A percentile compares a stretch with the other conserved stretches of the same genome.
These are phyloP conservation scores for Talaromyces sp. DNA, from an alignment of 2,329 filamentous ascomycete species.

Conservation along the genomic window DNA sequence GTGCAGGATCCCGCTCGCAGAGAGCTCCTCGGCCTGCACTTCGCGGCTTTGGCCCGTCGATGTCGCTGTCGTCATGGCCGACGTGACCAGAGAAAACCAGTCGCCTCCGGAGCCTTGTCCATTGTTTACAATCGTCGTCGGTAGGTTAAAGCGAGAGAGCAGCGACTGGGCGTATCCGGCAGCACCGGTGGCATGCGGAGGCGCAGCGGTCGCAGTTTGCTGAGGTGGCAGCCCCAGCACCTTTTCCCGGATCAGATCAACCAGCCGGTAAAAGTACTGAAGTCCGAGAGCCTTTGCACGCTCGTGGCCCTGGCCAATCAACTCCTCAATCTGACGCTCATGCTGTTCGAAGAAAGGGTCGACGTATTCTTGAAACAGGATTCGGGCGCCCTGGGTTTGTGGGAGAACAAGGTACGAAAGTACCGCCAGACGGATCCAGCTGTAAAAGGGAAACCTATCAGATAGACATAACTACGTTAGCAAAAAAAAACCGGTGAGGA, in stretches of 20 bases:
- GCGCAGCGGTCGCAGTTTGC: slow-evolving; percentile 45
- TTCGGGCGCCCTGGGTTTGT: slow-evolving; percentile 86
- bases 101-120: slow-evolving; percentile 47
- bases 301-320: slow-evolving; percentile 79
- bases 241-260: slow-evolving; percentile 69
- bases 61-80: slow-evolving; percentile 63
- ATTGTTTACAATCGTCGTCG: slow-evolving; percentile 54
- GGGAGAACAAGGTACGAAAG: slow-evolving; percentile 95
- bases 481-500: not conserved
- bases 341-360: slow-evolving; percentile 86
- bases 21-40: slow-evolving; percentile 47
- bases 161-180: slow-evolving; percentile 70
- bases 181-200: slow-evolving; percentile 27
- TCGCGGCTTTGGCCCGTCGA: slow-evolving; percentile 34
- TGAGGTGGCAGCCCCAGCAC: slow-evolving; percentile 71
- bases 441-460: slow-evolving; percentile 80
- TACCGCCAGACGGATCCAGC: slow-evolving; percentile 80
- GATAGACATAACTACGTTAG: not conserved
- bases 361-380: slow-evolving; percentile 78
- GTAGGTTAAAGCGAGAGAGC: slow-evolving; percentile 81
- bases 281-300: slow-evolving; percentile 72
- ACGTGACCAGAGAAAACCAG: slow-evolving; percentile 72
- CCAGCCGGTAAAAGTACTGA: slow-evolving; percentile 65
- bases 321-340: slow-evolving; percentile 81
- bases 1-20: slow-evolving; percentile 60